Conservation (phyloP, 176 grass and related monocot genomes). For the Rhipidocladum racemiflorum region DNA sequence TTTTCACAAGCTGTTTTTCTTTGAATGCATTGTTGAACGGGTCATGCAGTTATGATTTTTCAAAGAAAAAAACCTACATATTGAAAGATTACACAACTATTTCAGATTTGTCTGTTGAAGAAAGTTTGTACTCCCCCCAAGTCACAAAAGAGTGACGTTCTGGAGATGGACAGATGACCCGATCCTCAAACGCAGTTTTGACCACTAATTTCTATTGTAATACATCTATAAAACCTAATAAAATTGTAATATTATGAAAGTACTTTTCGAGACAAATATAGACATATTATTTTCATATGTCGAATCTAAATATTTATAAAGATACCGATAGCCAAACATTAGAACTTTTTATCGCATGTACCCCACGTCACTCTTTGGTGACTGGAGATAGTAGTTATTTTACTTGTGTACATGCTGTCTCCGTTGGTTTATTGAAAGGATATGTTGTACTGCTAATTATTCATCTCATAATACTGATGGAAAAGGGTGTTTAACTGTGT, state of each 20-base stretch:
- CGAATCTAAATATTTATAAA: neutral
- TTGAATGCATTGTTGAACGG: neutral
- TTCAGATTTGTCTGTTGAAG: neutral
- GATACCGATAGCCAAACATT: neutral
- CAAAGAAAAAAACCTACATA: neutral
- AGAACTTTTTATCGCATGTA: neutral
- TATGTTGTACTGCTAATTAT: neutral
- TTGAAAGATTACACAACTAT: neutral
- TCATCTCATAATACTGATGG: conserved; percentile 23
- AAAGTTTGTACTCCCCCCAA: too few relatives aligned
- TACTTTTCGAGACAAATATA: neutral
- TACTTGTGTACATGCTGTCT: neutral
- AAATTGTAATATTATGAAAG: neutral
- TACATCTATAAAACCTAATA: neutral
- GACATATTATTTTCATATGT: neutral
- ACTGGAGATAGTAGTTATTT: neutral
- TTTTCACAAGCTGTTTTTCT: neutral
- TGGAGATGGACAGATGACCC: neutral
- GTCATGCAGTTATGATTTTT: neutral
- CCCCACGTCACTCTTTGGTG: neutral
- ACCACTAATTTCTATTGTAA: neutral
- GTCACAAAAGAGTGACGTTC: neutral
- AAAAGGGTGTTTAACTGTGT: neutral
- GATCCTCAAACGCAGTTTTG: neutral
- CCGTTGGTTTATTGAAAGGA: neutral